Conservation (phyloP, 257 asterid genomes). For the Asclepias syriaca region DNA sequence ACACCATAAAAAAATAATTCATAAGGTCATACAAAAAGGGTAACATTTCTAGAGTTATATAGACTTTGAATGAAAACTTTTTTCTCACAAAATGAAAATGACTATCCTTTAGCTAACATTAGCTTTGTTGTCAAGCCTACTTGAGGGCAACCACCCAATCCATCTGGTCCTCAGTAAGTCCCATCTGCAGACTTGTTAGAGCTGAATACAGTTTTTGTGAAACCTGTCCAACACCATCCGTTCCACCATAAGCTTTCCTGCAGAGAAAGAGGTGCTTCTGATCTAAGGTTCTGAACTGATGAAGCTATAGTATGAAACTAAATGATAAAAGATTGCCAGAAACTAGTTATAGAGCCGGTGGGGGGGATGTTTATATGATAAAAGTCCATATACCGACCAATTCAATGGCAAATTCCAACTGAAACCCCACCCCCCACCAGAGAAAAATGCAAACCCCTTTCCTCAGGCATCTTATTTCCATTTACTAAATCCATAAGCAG, state of each 20-base stretch:
- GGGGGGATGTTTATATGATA: no score
- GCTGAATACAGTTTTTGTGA: slow-evolving; percentile 77
- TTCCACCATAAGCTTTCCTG: slow-evolving; percentile 63
- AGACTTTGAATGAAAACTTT: neutral
- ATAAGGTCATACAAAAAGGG: neutral
- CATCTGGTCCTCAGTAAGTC: slow-evolving; percentile 72
- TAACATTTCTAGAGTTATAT: neutral
- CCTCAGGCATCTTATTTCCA: neutral
- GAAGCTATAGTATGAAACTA: neutral
- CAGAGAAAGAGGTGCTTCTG: slow-evolving; percentile 1
- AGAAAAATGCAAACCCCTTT: neutral
- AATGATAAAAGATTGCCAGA: neutral
- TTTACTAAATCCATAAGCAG: neutral
- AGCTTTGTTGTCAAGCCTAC: slow-evolving; percentile 17
- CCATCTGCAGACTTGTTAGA: slow-evolving; percentile 87
- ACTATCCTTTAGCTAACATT: neutral
- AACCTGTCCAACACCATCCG: slow-evolving; percentile 67
- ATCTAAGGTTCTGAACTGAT: neutral
- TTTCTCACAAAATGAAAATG: neutral
- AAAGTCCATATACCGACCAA: neutral
- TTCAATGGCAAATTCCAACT: neutral
- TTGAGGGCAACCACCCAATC: slow-evolving; percentile 69
- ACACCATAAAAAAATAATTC: neutral
- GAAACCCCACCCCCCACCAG: neutral
- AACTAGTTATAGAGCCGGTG: neutral